These are phyloP conservation scores for Scedosporium aurantiacum DNA, from an alignment of 2,329 filamentous ascomycete genomes.

Conservation along the genomic window DNA sequence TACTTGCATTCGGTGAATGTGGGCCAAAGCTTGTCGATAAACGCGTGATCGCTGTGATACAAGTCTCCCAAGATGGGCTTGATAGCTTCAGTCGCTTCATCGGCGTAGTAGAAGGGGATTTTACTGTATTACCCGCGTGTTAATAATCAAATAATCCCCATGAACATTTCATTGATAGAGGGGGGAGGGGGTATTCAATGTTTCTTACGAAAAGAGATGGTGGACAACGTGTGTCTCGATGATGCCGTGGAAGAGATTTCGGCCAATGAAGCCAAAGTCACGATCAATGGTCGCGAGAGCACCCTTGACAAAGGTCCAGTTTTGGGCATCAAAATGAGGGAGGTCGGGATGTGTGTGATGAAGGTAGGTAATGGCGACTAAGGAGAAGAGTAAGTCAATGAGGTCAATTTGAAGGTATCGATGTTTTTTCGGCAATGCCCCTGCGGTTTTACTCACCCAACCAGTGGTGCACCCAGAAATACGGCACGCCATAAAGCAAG, in stretches of 20 bases:
- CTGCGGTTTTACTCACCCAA: slow-evolving; percentile 20
- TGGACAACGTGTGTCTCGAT: slow-evolving; percentile 55
- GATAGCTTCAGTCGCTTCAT: slow-evolving; percentile 83
- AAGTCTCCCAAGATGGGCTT: slow-evolving; percentile 42
- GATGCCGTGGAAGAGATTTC: slow-evolving; percentile 56
- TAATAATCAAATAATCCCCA: not conserved
- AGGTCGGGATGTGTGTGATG: slow-evolving; percentile 49
- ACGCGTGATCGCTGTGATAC: slow-evolving; percentile 36
- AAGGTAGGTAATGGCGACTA: slow-evolving; percentile 62
- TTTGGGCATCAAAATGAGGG: slow-evolving; percentile 45
- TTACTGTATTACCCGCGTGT: slow-evolving; percentile 41
- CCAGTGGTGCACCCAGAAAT: slow-evolving; percentile 63
- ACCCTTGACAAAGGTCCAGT: slow-evolving; percentile 52
- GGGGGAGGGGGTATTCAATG: not conserved
- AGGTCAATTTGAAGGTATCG: slow-evolving; percentile 12
- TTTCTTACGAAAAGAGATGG: slow-evolving; percentile 40
- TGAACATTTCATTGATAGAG: not conserved
- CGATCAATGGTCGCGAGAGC: slow-evolving; percentile 53
- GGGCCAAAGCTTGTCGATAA: slow-evolving; percentile 32
- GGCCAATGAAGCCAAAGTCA: slow-evolving; percentile 52
- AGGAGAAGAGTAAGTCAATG: slow-evolving; percentile 14
- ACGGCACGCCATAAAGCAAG: slow-evolving; percentile 52
- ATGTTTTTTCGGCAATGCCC: no score
- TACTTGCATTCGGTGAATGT: slow-evolving; percentile 36
- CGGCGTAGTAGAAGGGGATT: slow-evolving; percentile 94